Evolutionary conservation across 1,284 basidiomycete species (phyloP).

Genomic region (Sporisorium sorghi): DNA sequence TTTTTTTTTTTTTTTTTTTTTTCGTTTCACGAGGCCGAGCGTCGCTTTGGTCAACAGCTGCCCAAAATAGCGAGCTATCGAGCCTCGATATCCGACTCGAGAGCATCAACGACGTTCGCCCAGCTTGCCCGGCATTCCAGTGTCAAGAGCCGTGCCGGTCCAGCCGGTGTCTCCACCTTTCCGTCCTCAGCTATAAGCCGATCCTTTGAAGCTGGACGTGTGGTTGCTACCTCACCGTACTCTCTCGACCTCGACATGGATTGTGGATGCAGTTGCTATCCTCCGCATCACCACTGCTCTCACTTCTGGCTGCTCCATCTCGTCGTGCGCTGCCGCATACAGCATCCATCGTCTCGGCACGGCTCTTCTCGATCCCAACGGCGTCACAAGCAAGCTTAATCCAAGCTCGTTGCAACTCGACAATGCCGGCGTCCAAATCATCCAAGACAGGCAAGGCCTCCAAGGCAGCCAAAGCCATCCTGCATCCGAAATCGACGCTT

Average conservation of each 20-base stretch:
- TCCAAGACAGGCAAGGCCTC: constrained; percentile 28
- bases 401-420: background rate
- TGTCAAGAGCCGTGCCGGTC: background rate
- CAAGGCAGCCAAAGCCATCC: constrained; percentile 43
- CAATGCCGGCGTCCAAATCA: constrained; percentile 27
- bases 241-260: background rate
- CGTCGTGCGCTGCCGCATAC: background rate
- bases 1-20: no score
- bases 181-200: background rate
- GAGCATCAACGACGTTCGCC: no score
- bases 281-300: constrained; percentile 17
- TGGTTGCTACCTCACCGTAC: no score
- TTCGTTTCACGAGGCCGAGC: constrained; percentile 7
- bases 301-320: constrained; percentile 10
- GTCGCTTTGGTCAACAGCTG: no score
- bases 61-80: constrained; percentile 7
- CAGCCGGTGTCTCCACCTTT: background rate
- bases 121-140: constrained; percentile 4
- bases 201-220: no score
- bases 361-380: background rate
- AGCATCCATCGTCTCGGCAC: background rate
- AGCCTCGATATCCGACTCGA: background rate
- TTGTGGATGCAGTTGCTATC: constrained; percentile 19
- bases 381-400: background rate
- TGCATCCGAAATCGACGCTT: constrained; percentile 37